Evolutionary conservation across 129 eudicot genomes (phyloP).

Genomic region (Tagetes patula): DNA sequence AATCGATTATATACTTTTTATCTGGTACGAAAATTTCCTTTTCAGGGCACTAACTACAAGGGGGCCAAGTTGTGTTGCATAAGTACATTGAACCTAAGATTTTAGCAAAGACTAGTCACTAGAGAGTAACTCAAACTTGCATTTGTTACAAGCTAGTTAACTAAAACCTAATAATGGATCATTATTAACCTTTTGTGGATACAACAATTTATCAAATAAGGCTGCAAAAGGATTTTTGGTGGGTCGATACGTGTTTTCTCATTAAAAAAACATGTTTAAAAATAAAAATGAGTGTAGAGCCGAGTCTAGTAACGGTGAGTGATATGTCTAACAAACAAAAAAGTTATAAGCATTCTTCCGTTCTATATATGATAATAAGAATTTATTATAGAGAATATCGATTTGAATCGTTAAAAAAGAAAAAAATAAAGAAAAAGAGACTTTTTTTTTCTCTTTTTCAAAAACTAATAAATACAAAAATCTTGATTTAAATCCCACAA

Average conservation of each 20-base stretch:
- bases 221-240: constrained; percentile 26
- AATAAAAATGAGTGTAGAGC: too few species aligned
- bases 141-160: constrained; percentile 19
- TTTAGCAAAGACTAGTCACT: not conserved
- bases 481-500: too few species aligned
- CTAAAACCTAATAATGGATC: constrained; percentile 8
- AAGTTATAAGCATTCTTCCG: too few species aligned
- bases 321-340: too few species aligned
- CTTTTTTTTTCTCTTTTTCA: too few species aligned
- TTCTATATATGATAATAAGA: too few species aligned
- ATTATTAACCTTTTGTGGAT: constrained; percentile 23
- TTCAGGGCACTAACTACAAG: constrained; percentile 26
- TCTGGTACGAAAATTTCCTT: not conserved
- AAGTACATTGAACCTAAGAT: constrained; percentile 27
- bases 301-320: too few species aligned
- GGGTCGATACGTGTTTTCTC: constrained; percentile 26
- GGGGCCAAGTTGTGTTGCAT: not conserved
- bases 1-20: not conserved
- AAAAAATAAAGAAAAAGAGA: too few species aligned
- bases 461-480: too few species aligned
- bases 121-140: constrained; percentile 28
- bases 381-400: too few species aligned
- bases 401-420: too few species aligned
- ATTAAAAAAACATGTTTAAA: not conserved
- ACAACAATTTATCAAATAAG: constrained; percentile 16